phyloP scores from a whole-genome alignment of 2,329 filamentous ascomycete genomes.

The Botryotinia narcissicola region DNA sequence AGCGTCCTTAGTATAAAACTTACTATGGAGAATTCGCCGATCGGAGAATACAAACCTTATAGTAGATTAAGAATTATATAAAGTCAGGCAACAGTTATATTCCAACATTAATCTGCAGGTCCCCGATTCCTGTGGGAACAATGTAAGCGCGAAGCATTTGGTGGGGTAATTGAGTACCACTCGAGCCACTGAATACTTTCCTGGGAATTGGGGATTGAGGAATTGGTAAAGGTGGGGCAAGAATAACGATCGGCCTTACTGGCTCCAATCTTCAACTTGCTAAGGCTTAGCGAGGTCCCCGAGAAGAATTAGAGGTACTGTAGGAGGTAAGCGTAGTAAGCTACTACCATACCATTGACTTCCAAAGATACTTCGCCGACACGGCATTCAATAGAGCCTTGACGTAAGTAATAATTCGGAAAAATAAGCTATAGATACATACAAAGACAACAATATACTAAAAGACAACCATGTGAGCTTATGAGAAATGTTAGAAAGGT shows the following conservation, averaged over 20 bases:
- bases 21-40: constrained; percentile 18
- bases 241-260: constrained; percentile 16
- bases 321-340: not conserved
- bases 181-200: not conserved
- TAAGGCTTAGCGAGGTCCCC: constrained; percentile 21
- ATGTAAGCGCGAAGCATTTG: constrained; percentile 2
- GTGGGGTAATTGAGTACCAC: constrained; percentile 1
- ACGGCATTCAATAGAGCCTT: not conserved
- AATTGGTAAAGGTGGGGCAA: not conserved
- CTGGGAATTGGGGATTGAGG: not conserved
- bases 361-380: not conserved
- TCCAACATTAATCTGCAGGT: constrained; percentile 1
- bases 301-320: not conserved
- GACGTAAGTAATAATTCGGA: not conserved
- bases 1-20: not conserved
- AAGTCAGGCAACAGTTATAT: not conserved
- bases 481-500: not conserved
- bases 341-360: constrained; percentile 8
- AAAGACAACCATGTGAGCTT: not conserved
- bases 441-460: not conserved
- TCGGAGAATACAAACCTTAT: constrained; percentile 20
- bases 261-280: not conserved
- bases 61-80: not conserved
- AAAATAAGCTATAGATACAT: not conserved
- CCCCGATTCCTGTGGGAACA: not conserved